Percentiles rank a stretch among this genome's conserved stretches.
Evolutionary conservation across 1,139 yeast genomes (phyloP).

Genomic region (Pichia sp.): DNA sequence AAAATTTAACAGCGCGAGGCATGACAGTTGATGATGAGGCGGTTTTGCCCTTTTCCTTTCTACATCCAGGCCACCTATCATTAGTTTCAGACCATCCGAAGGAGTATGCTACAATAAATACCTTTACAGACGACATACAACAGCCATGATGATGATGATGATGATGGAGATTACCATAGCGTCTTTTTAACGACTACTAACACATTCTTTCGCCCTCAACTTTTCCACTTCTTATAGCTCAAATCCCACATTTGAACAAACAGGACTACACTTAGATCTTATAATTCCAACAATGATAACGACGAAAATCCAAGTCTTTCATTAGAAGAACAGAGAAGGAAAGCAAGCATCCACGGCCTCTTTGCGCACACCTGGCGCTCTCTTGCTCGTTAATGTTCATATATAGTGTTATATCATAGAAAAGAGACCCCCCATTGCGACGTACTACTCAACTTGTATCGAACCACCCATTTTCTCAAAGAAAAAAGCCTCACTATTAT

Average conservation of each 20-base stretch:
- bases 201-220: background rate
- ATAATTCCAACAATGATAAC: background rate
- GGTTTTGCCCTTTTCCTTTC: background rate
- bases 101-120: background rate
- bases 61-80: too few species aligned
- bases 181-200: constrained; percentile 1
- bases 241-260: constrained; percentile 13
- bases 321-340: background rate
- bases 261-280: constrained; percentile 5
- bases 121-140: background rate
- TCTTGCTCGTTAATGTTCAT: background rate
- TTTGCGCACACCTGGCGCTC: background rate
- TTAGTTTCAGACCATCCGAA: background rate
- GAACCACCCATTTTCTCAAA: background rate
- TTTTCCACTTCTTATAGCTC: constrained; percentile 8
- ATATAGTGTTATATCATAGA: background rate
- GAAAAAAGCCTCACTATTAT: background rate
- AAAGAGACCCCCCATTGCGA: constrained; percentile 1
- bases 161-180: background rate
- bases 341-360: background rate
- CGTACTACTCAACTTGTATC: constrained; percentile 11
- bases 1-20: background rate
- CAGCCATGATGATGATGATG: background rate
- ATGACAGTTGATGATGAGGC: background rate
- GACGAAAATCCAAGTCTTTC: too few species aligned